phyloP scores from a whole-genome alignment of 1,139 yeast species.

The Meyerozyma smithsonii region DNA sequence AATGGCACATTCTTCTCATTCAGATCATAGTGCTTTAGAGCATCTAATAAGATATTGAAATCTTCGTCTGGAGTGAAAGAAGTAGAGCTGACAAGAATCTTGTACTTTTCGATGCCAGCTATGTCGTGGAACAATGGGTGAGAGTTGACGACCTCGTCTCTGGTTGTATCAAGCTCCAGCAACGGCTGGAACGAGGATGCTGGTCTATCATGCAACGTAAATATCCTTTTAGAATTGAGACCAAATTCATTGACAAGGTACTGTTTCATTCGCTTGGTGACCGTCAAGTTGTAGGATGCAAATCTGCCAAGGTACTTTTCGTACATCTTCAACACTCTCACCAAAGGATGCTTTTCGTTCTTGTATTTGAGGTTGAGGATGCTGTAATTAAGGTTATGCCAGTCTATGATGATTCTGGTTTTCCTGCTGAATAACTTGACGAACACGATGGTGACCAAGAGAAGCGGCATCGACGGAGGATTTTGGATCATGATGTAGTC shows the following conservation, averaged over 20 bases:
- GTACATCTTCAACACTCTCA: slow-evolving; percentile 50
- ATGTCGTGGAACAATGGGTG: slow-evolving; percentile 37
- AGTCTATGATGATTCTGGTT: slow-evolving; percentile 72
- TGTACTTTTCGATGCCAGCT: slow-evolving; percentile 36
- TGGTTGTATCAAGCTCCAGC: slow-evolving; percentile 11
- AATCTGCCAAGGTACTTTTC: slow-evolving; percentile 56
- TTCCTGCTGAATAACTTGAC: slow-evolving; percentile 51
- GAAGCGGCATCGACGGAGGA: slow-evolving; percentile 88
- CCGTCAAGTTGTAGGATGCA: slow-evolving; percentile 73
- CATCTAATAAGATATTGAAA: slow-evolving; percentile 61
- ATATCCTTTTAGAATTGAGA: slow-evolving; percentile 27
- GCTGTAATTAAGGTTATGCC: slow-evolving; percentile 94
- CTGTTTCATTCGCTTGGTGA: slow-evolving; percentile 67
- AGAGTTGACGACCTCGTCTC: slow-evolving; percentile 31
- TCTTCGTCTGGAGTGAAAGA: slow-evolving; percentile 97
- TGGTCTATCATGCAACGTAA: slow-evolving; percentile 70
- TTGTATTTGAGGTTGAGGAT: slow-evolving; percentile 66
- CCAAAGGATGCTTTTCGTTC: slow-evolving; percentile 56
- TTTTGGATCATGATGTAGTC: slow-evolving; percentile 79
- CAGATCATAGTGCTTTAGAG: slow-evolving; percentile 57
- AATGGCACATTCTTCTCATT: slow-evolving; percentile 40
- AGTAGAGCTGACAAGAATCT: slow-evolving; percentile 75
- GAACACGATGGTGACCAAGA: slow-evolving; percentile 58
- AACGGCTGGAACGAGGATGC: slow-evolving; percentile 62
- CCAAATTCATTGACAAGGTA: slow-evolving; percentile 55